Evolutionary conservation across 2,329 filamentous ascomycete species (phyloP).

Genomic region (Colletotrichum plurivorum): DNA sequence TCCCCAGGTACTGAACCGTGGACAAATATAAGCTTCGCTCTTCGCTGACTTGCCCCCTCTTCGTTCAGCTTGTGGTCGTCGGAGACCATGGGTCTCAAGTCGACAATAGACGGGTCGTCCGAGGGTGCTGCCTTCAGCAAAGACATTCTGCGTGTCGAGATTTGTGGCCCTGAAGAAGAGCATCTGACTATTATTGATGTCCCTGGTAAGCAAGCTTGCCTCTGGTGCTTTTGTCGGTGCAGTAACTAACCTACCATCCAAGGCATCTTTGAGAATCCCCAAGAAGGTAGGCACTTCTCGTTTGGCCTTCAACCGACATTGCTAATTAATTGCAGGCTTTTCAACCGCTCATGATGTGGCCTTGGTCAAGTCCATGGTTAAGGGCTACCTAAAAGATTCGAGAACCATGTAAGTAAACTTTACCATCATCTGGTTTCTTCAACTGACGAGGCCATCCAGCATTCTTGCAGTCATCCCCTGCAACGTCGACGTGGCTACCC

Average conservation of each 20-base stretch:
- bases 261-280: slow-evolving; percentile 41
- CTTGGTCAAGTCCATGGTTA: slow-evolving; percentile 46
- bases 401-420: slow-evolving; percentile 58
- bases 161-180: slow-evolving; percentile 42
- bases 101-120: background rate
- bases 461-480: slow-evolving; percentile 62
- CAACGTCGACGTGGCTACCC: slow-evolving; percentile 57
- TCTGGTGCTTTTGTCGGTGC: no score
- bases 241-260: no score
- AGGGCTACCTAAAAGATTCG: slow-evolving; percentile 59
- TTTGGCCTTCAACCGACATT: background rate
- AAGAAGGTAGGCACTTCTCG: slow-evolving; percentile 13
- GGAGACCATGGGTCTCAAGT: slow-evolving; percentile 69
- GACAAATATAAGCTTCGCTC: slow-evolving; percentile 42
- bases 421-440: background rate
- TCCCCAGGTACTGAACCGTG: slow-evolving; percentile 12
- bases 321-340: background rate
- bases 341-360: slow-evolving; percentile 49
- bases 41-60: slow-evolving; percentile 42
- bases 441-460: background rate
- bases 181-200: slow-evolving; percentile 44
- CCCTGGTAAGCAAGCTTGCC: slow-evolving; percentile 58
- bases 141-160: slow-evolving; percentile 42
- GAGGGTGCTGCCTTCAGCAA: slow-evolving; percentile 37
- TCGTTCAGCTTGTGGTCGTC: slow-evolving; percentile 80